Evolutionary conservation across 2,329 filamentous ascomycete species (phyloP), one percentile per base, ranked within the genome.

Genomic region (Nigrospora sphaerica): DNA sequence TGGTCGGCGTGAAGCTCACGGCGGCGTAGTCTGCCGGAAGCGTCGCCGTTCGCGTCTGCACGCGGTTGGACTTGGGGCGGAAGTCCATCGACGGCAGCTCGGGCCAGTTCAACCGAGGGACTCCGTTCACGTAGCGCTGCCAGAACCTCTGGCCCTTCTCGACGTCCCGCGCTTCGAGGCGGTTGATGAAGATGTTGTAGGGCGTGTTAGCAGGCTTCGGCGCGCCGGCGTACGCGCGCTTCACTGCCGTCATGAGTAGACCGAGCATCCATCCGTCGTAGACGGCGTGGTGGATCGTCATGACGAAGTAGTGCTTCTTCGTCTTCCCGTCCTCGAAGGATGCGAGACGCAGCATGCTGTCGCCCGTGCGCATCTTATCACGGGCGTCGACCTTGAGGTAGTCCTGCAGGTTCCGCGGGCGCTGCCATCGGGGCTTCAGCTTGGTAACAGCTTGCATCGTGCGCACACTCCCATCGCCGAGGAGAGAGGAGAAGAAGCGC

Each of bases 151-250:
- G 23, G 17, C 33, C 32, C 16, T 42, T 12, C 11, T 36, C 41
- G 18, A 43, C 34, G 6, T 23, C 19, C 19, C 19, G 4, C 4
- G 19, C 19, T 6, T 23, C 19, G 4, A 23, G 19, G 19, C 19
- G 19, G 19, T 6, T 23, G 19, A 23, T 23, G 13, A 43, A 35
- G 2, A 36, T 17, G 9, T 36, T 43, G 32, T 35, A 43, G 1
- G 33, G 41, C n/a, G 33, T 43, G 11, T 14, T 3, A 9, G 12
- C 16, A 1, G 41, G 41, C 10, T n/a, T 36, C 3, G 33, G 33
- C 13, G 34, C 35, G 14, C 32, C 41, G 13, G 33, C 33, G 7
- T 34, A 75, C 9, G 41, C 41, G 33, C 41, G 41, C 5, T 19
- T 17, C 13, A 35, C n/a, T 16, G 32, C 19, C 2, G 44, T 42